Evolutionary conservation across 495 filamentous ascomycete species (phyloP).

Genomic region (Penicillium psychrofluorescens): DNA sequence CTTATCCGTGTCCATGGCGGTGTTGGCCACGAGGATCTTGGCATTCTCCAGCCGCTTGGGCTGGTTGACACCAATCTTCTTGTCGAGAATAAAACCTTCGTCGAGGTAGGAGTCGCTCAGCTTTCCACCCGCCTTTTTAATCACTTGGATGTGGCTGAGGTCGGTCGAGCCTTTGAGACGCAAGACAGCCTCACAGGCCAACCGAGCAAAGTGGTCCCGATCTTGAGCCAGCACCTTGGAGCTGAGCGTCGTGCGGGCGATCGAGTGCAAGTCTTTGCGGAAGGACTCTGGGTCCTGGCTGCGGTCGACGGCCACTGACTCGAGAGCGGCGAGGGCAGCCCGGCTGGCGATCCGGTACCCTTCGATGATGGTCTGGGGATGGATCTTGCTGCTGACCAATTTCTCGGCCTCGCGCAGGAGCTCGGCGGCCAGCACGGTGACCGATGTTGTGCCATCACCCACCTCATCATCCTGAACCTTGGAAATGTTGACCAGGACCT

Average conservation of each 20-base stretch:
- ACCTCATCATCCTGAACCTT: constrained; percentile 99
- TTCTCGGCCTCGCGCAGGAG: constrained; percentile 94
- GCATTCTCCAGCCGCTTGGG: constrained; percentile 95
- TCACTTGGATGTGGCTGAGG: constrained; percentile 96
- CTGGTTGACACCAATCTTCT: constrained; percentile 97
- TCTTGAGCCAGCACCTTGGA: constrained; percentile 96
- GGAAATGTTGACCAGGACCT: constrained; percentile 93
- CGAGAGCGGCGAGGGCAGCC: constrained; percentile 77
- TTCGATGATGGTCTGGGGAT: constrained; percentile 98
- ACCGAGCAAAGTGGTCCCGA: constrained; percentile 79
- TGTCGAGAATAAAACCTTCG: constrained; percentile 97
- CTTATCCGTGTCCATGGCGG: constrained; percentile 99
- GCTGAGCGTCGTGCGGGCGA: constrained; percentile 93
- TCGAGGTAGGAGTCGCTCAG: constrained; percentile 95
- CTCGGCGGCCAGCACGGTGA: constrained; percentile 90
- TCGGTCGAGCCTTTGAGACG: constrained; percentile 88
- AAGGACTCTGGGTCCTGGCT: constrained; percentile 75
- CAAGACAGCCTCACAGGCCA: constrained; percentile 89
- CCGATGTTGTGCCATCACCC: constrained; percentile 88
- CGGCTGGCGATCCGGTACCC: constrained; percentile 94
- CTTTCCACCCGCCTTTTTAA: constrained; percentile 98
- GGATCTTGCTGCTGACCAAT: constrained; percentile 93
- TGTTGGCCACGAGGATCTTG: constrained; percentile 96
- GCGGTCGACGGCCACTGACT: constrained; percentile 79
- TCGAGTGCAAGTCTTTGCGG: constrained; percentile 80